Evolutionary conservation across 2,329 filamentous ascomycete species (phyloP).

Genomic region (Fusarium denticulatum): DNA sequence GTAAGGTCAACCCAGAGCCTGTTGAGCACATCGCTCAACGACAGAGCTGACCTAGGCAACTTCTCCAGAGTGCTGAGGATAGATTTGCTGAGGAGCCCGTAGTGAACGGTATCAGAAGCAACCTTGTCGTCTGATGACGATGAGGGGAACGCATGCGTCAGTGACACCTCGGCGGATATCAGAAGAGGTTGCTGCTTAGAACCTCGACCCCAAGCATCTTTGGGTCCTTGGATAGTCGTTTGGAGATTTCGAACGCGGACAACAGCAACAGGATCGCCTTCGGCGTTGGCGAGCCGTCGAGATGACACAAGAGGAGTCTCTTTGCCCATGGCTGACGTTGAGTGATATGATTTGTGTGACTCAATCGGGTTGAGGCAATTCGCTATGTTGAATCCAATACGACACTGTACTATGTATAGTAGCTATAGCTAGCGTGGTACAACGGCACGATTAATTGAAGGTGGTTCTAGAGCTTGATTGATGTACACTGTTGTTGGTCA

Average conservation of each 20-base stretch:
- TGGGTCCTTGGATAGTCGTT: constrained; percentile 63
- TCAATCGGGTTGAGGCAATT: constrained; percentile 8
- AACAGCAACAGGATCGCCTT: constrained; percentile 51
- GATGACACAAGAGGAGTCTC: constrained; percentile 36
- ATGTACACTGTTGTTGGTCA: not conserved
- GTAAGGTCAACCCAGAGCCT: constrained; percentile 49
- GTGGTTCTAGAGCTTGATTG: not conserved
- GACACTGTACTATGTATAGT: not conserved
- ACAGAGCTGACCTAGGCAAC: constrained; percentile 13
- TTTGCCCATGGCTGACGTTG: constrained; percentile 26
- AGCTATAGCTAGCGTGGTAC: not conserved
- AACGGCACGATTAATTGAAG: not conserved
- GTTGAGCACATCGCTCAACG: constrained; percentile 45
- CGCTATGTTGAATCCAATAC: not conserved
- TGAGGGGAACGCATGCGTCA: constrained; percentile 64
- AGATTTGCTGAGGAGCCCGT: constrained; percentile 75
- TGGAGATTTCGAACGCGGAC: constrained; percentile 72
- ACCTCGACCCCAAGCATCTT: constrained; percentile 74
- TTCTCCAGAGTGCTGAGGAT: constrained; percentile 60
- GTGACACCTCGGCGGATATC: constrained; percentile 68
- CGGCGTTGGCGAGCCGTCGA: constrained; percentile 39
- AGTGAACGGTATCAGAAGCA: constrained; percentile 77
- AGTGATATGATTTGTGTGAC: constrained; percentile 1
- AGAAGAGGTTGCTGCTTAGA: constrained; percentile 69
- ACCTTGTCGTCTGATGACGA: constrained; percentile 70